A percentile compares a stretch with the other conserved stretches of the same genome.
These are phyloP conservation scores for Oryza coarctata DNA, from an alignment of 176 grass and related monocot species.

Conservation along the genomic window DNA sequence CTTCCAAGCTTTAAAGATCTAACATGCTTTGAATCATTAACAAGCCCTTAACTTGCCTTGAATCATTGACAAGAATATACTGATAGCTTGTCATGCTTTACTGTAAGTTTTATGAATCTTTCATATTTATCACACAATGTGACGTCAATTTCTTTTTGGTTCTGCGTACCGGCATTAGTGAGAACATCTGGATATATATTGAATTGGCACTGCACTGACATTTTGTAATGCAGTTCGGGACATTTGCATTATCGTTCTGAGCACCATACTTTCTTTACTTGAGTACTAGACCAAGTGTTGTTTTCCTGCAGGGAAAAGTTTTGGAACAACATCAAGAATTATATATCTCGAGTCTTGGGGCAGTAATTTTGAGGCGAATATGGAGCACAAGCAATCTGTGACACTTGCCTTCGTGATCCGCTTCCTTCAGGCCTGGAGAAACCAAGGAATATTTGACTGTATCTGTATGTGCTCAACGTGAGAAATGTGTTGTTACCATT, in stretches of 20 bases:
- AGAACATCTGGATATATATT: not conserved
- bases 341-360: constrained; percentile 56
- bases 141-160: not conserved
- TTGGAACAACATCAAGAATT: constrained; percentile 54
- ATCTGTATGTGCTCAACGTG: not conserved
- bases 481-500: not conserved
- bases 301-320: constrained; percentile 76
- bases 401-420: not conserved
- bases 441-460: not conserved
- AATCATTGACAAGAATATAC: not conserved
- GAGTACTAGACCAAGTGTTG: not conserved
- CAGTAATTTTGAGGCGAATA: constrained; percentile 31
- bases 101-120: not conserved
- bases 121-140: not conserved
- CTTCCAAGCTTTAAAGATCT: not conserved
- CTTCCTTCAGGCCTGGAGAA: not conserved
- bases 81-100: not conserved
- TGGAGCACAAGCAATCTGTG: not conserved
- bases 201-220: not conserved
- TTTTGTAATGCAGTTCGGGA: not conserved
- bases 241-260: not conserved
- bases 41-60: not conserved
- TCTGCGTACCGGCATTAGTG: not conserved
- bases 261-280: constrained; percentile 9
- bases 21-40: not conserved